Evolutionary conservation across 139 green algal species (phyloP).

Genomic region (Haematococcus lacustris): DNA sequence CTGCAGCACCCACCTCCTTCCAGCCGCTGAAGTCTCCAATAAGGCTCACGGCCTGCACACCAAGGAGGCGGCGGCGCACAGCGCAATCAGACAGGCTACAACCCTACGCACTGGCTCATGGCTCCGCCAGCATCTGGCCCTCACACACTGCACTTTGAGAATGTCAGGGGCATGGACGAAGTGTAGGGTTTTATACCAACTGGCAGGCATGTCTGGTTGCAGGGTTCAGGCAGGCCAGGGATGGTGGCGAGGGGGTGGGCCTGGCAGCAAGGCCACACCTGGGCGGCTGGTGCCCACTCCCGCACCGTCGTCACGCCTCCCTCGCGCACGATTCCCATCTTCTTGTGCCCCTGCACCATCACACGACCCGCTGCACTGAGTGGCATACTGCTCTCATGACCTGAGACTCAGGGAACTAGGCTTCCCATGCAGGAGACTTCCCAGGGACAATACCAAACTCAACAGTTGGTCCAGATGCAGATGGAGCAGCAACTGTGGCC

Average conservation of each 20-base stretch:
- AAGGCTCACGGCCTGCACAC: too few species aligned
- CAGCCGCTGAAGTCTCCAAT: too few species aligned
- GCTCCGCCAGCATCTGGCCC: background rate
- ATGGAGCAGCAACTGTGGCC: background rate
- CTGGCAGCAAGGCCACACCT: too few species aligned
- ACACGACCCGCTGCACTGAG: background rate
- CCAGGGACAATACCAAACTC: too few species aligned
- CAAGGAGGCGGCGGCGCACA: too few species aligned
- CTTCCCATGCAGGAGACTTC: too few species aligned
- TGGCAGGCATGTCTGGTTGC: conserved; percentile 6
- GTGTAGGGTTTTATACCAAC: background rate
- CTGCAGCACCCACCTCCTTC: too few species aligned
- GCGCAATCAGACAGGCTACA: too few species aligned
- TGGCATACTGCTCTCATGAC: background rate
- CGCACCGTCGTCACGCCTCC: conserved; percentile 59
- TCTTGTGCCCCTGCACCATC: conserved; percentile 58
- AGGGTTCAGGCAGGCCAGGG: too few species aligned
- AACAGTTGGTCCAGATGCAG: background rate
- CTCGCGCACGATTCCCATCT: conserved; percentile 64
- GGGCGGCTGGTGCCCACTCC: conserved; percentile 93
- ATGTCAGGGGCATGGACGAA: background rate
- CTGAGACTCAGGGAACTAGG: background rate
- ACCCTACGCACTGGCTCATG: conserved; percentile 10
- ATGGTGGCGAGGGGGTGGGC: too few species aligned
- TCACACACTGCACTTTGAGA: background rate